These are phyloP conservation scores for Phytopythium ostracodes DNA, from an alignment of 352 stramenopile genomes.

Conservation along the genomic window DNA sequence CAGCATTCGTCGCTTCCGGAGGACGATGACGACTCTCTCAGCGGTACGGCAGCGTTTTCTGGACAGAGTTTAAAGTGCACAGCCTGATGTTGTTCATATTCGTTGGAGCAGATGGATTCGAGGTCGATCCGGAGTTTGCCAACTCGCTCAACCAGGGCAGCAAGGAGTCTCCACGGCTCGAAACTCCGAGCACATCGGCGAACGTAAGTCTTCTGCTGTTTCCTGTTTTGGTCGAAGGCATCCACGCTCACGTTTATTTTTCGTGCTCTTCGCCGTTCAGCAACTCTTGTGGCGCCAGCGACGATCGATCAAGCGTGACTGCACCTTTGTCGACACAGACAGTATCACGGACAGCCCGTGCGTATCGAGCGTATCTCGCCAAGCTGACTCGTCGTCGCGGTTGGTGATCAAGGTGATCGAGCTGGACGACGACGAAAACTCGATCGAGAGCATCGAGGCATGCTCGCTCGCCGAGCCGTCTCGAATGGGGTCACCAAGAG, in stretches of 20 bases:
- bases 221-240: not conserved
- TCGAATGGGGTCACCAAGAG: not conserved
- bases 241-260: not conserved
- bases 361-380: conserved; percentile 8
- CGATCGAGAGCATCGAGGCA: conserved; percentile 5
- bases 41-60: conserved; percentile 17
- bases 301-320: conserved; percentile 56
- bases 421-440: conserved; percentile 23
- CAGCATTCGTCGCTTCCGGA: conserved; percentile 1
- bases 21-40: conserved; percentile 38
- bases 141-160: conserved; percentile 4
- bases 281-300: conserved; percentile 39
- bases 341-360: conserved; percentile 13
- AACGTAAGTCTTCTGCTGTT: conserved; percentile 2
- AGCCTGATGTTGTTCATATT: not conserved
- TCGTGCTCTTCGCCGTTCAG: conserved; percentile 2
- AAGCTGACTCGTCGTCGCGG: conserved; percentile 7
- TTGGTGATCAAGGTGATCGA: conserved; percentile 29
- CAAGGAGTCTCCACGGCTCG: conserved; percentile 1
- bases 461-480: conserved; percentile 1
- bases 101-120: conserved; percentile 25
- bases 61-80: too few relatives aligned
- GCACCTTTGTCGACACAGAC: conserved; percentile 42
- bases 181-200: not conserved
- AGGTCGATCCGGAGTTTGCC: conserved; percentile 15